A percentile compares a stretch with the other conserved stretches of the same genome.
phyloP scores from a whole-genome alignment of 768 basidiomycete genomes.

The Sarcomyxa edulis region DNA sequence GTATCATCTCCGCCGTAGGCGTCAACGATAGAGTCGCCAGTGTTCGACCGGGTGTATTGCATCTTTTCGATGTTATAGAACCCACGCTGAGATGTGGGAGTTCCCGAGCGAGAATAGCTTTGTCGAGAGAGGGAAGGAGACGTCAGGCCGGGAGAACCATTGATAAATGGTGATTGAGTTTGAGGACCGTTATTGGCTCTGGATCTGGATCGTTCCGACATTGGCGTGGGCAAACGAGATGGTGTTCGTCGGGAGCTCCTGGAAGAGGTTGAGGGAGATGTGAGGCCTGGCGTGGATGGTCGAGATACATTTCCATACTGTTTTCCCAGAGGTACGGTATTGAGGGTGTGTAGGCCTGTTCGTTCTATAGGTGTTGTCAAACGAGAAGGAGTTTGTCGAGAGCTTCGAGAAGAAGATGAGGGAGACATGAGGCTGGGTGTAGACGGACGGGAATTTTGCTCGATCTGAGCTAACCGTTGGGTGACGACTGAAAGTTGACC shows the following conservation, averaged over 20 bases:
- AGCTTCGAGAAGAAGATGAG: too few relatives aligned
- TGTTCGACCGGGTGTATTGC: conserved; percentile 11
- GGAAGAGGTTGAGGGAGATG: too few relatives aligned
- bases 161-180: too few relatives aligned
- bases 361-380: too few relatives aligned
- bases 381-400: background rate
- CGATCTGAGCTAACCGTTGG: conserved; percentile 58
- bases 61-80: conserved; percentile 2
- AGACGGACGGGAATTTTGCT: conserved; percentile 6
- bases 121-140: conserved; percentile 7
- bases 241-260: too few relatives aligned
- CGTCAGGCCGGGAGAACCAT: conserved; percentile 5
- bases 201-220: too few relatives aligned
- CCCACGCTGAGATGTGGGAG: background rate
- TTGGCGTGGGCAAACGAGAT: too few relatives aligned
- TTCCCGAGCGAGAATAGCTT: background rate
- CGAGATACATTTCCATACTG: too few relatives aligned
- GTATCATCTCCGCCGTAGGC: conserved; percentile 14
- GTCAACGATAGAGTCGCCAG: conserved; percentile 19
- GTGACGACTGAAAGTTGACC: conserved; percentile 59
- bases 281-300: too few relatives aligned
- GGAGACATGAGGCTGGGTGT: conserved; percentile 10
- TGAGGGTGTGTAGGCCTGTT: too few relatives aligned
- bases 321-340: too few relatives aligned
- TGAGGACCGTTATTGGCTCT: too few relatives aligned